Conservation (phyloP, 768 basidiomycete species). For the Serendipita vermifera region DNA sequence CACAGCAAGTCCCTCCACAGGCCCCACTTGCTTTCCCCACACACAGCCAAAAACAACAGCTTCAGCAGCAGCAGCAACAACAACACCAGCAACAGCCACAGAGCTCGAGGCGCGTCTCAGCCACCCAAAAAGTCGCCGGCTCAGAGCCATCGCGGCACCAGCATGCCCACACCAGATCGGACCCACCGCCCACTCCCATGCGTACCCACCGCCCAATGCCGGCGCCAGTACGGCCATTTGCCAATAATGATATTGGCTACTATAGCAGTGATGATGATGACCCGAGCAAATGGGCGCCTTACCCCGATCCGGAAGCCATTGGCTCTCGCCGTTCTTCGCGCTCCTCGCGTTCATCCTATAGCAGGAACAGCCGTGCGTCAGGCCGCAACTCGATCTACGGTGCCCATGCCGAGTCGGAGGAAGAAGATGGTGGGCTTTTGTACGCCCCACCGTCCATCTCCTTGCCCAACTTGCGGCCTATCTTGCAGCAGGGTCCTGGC, state of each 20-base stretch:
- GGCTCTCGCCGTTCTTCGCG: neutral
- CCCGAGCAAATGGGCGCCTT: conserved; percentile 8
- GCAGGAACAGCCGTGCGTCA: no score
- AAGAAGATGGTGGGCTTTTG: neutral
- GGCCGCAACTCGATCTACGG: neutral
- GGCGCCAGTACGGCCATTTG: neutral
- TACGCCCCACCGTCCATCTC: neutral
- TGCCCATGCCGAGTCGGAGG: neutral
- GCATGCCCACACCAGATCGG: neutral
- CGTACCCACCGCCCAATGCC: neutral
- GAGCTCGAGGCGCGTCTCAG: neutral
- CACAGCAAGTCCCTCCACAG: no score
- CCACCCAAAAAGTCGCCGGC: neutral
- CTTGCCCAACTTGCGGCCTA: neutral
- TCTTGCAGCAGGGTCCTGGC: neutral
- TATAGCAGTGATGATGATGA: conserved; percentile 10
- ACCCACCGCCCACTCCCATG: neutral
- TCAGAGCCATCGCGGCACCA: neutral
- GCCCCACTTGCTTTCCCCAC: no score
- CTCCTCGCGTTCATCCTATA: no score
- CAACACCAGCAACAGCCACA: neutral
- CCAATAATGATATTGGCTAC: neutral
- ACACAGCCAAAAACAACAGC: neutral
- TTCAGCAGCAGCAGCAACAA: neutral
- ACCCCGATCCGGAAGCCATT: neutral